Percentiles rank a stretch among this genome's conserved stretches.
phyloP scores from a whole-genome alignment of 1,284 basidiomycete genomes.

The Ganoderma boninense region DNA sequence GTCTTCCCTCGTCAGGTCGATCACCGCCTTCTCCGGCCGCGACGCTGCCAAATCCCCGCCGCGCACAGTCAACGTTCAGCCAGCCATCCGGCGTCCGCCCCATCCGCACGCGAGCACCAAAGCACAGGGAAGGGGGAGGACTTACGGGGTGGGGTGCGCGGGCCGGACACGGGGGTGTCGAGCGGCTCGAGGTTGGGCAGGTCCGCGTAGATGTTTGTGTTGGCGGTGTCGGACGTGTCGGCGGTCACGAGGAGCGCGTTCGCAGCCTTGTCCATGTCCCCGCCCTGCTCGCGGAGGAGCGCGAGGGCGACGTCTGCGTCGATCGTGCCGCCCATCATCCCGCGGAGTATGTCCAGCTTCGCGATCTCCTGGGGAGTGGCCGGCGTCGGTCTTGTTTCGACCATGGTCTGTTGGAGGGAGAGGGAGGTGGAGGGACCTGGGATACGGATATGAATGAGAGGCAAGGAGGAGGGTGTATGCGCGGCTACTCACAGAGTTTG shows the following conservation, averaged over 20 bases:
- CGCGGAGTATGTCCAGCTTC: conserved; percentile 47
- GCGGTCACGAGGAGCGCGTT: conserved; percentile 67
- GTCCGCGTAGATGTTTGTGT: conserved; percentile 18
- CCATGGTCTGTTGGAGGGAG: conserved; percentile 9
- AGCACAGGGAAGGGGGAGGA: conserved; percentile 15
- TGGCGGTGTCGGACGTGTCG: conserved; percentile 46
- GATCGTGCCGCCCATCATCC: conserved; percentile 48
- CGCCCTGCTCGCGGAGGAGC: conserved; percentile 64
- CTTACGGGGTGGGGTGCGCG: conserved; percentile 46
- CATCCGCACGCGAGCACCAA: neutral
- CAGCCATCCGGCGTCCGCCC: neutral
- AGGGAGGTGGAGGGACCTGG: neutral
- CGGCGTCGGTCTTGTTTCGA: conserved; percentile 11
- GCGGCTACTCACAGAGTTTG: neutral
- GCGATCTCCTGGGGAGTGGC: conserved; percentile 35
- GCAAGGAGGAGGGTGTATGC: neutral
- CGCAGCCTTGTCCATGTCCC: conserved; percentile 67
- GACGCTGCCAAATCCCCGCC: conserved; percentile 37
- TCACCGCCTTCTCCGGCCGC: conserved; percentile 50
- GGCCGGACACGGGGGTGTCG: conserved; percentile 26
- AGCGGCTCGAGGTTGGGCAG: conserved; percentile 29
- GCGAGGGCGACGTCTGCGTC: conserved; percentile 56
- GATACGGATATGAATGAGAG: neutral
- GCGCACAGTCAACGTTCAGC: neutral
- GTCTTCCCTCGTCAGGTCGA: conserved; percentile 68